Percentiles rank a stretch among this genome's conserved stretches.
phyloP scores from a whole-genome alignment of 1,284 basidiomycete species.

The Papiliotrema fonsecae region DNA sequence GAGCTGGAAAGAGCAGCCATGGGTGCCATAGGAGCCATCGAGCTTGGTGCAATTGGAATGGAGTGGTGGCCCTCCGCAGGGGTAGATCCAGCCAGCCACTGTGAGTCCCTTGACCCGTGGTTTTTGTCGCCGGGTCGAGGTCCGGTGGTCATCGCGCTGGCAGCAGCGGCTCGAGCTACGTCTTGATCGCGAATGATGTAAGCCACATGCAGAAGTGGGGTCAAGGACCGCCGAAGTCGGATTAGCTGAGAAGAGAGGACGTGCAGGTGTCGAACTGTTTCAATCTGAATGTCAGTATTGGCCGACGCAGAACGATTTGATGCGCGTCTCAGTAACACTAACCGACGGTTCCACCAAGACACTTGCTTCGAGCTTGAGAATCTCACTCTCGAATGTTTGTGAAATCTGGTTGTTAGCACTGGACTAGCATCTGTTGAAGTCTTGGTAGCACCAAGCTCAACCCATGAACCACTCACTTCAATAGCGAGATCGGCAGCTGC shows the following conservation, averaged over 20 bases:
- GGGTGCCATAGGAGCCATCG: not conserved
- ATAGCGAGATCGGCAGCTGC: constrained; percentile 43
- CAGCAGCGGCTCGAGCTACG: constrained; percentile 35
- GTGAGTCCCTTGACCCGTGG: constrained; percentile 2
- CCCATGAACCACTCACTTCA: constrained; percentile 17
- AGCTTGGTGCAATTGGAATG: not conserved
- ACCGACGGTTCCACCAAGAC: constrained; percentile 44
- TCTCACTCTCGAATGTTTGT: constrained; percentile 46
- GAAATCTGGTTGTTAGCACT: constrained; percentile 26
- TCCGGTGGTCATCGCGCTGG: constrained; percentile 19
- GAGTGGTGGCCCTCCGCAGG: not conserved
- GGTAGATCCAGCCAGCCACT: constrained; percentile 2
- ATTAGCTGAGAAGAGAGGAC: constrained; percentile 47
- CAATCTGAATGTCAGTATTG: constrained; percentile 25
- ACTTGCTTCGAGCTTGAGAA: constrained; percentile 44
- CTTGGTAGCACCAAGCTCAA: not conserved
- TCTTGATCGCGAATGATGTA: constrained; percentile 47
- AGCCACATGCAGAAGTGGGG: constrained; percentile 39
- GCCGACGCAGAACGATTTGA: not conserved
- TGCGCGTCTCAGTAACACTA: not conserved
- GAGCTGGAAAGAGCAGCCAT: too few relatives aligned
- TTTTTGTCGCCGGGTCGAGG: constrained; percentile 7
- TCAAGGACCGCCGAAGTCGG: constrained; percentile 41
- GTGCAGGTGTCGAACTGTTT: constrained; percentile 46
- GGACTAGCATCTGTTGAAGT: not conserved